phyloP scores from a whole-genome alignment of 1,284 basidiomycete species.

The Abortiporus biennis region DNA sequence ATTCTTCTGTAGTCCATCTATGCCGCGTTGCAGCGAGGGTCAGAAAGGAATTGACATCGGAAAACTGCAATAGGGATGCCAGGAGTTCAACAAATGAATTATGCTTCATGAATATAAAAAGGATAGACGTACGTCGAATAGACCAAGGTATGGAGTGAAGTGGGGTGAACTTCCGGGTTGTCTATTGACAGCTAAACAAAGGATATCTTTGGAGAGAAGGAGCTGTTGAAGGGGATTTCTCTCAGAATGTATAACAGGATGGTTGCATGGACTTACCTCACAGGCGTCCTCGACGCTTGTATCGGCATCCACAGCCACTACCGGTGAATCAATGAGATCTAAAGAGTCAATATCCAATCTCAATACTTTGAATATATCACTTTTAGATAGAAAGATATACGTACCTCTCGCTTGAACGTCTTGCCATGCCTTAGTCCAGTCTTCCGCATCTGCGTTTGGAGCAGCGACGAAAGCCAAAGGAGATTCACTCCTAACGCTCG shows the following conservation, averaged over 20 bases:
- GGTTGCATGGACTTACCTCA: constrained; percentile 46
- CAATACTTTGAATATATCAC: not conserved
- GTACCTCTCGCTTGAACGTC: constrained; percentile 13
- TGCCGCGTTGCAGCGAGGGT: constrained; percentile 74
- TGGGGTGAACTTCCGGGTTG: constrained; percentile 22
- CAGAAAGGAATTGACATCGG: constrained; percentile 78
- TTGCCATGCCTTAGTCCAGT: constrained; percentile 8
- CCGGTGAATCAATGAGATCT: constrained; percentile 63
- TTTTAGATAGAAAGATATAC: constrained; percentile 5
- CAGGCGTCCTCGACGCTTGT: constrained; percentile 75
- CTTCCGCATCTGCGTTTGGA: constrained; percentile 7
- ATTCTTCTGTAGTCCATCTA: constrained; percentile 50
- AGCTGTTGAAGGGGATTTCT: constrained; percentile 30
- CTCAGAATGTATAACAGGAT: constrained; percentile 1
- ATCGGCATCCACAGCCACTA: constrained; percentile 58
- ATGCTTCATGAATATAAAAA: constrained; percentile 1
- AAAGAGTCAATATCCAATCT: constrained; percentile 1
- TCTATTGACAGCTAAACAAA: constrained; percentile 59
- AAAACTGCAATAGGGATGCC: constrained; percentile 43
- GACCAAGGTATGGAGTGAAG: constrained; percentile 41
- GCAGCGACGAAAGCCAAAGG: constrained; percentile 4
- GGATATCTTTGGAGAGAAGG: constrained; percentile 53
- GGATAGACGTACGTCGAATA: constrained; percentile 61
- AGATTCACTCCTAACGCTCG: constrained; percentile 5
- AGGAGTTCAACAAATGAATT: constrained; percentile 1